A percentile compares a stretch with the other conserved stretches of the same genome.
phyloP scores from a whole-genome alignment of 1,284 basidiomycete genomes.

The Apiotrichum gracile region DNA sequence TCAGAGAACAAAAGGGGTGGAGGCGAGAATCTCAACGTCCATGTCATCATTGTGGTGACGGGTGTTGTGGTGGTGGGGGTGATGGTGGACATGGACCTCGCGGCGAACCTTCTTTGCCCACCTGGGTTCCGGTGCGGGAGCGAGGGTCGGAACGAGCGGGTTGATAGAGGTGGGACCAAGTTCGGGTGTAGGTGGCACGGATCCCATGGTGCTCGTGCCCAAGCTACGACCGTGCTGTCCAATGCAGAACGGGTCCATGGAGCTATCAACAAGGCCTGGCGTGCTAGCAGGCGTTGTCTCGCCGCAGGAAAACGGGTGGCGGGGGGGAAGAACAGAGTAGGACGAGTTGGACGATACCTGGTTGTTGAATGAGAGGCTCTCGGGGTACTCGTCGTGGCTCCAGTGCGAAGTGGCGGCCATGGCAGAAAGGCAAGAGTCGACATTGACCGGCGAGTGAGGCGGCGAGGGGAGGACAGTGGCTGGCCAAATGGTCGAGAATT shows the following conservation, averaged over 20 bases:
- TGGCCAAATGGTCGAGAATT: conserved; percentile 55
- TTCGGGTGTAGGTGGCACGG: conserved; percentile 1
- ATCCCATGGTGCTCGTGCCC: background rate
- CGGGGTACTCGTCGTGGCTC: background rate
- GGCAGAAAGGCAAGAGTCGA: background rate
- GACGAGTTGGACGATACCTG: too few species aligned
- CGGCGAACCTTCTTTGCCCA: background rate
- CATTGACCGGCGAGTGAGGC: background rate
- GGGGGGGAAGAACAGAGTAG: background rate
- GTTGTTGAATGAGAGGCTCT: background rate
- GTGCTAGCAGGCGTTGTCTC: conserved; percentile 2
- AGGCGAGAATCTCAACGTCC: background rate
- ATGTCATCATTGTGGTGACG: background rate
- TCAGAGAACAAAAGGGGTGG: background rate
- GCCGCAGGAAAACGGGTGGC: background rate
- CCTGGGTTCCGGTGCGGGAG: background rate
- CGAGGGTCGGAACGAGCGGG: background rate
- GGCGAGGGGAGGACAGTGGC: background rate
- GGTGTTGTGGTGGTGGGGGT: background rate
- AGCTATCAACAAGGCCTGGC: conserved; percentile 3
- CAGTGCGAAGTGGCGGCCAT: background rate
- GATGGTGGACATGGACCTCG: background rate
- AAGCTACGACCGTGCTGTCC: background rate
- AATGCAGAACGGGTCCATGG: background rate
- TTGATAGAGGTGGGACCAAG: background rate